These are phyloP conservation scores for Pichia occidentalis DNA, from an alignment of 805 yeast genomes.

Conservation along the genomic window DNA sequence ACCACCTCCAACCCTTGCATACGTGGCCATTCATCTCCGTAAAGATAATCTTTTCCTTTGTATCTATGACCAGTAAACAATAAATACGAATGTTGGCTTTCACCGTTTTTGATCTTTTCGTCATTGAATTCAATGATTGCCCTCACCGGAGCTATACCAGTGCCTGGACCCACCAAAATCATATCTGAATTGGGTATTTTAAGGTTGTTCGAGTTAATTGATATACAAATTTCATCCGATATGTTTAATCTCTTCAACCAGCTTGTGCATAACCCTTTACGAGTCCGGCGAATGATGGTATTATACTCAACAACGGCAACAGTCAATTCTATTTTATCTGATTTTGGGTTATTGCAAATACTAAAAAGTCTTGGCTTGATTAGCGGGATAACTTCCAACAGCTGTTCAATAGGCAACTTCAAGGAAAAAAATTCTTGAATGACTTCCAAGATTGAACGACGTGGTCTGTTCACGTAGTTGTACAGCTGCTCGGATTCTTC, in stretches of 20 bases:
- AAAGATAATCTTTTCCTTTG: slow-evolving; percentile 61
- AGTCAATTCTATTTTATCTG: slow-evolving; percentile 50
- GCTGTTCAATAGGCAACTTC: slow-evolving; percentile 64
- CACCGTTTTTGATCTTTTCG: background rate
- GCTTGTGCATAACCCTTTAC: slow-evolving; percentile 78
- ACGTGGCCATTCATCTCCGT: slow-evolving; percentile 45
- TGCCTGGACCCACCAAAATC: slow-evolving; percentile 84
- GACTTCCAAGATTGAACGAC: slow-evolving; percentile 81
- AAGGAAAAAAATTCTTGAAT: slow-evolving; percentile 75
- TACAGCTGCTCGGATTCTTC: slow-evolving; percentile 77
- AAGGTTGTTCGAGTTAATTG: slow-evolving; percentile 42
- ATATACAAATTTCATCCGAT: slow-evolving; percentile 48
- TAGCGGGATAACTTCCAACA: slow-evolving; percentile 71
- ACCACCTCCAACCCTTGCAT: slow-evolving; percentile 33
- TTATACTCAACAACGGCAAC: slow-evolving; percentile 82
- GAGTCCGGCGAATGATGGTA: slow-evolving; percentile 67
- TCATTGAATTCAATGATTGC: slow-evolving; percentile 45
- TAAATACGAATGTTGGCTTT: slow-evolving; percentile 30
- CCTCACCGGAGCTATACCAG: slow-evolving; percentile 93
- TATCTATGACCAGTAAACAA: slow-evolving; percentile 74
- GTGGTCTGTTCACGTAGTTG: slow-evolving; percentile 89
- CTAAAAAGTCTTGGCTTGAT: slow-evolving; percentile 80
- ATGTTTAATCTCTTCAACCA: slow-evolving; percentile 52
- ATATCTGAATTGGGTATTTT: slow-evolving; percentile 30
- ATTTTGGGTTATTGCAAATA: slow-evolving; percentile 52